Conservation (phyloP, 1,284 basidiomycete genomes). For the Ustilago lituana region DNA sequence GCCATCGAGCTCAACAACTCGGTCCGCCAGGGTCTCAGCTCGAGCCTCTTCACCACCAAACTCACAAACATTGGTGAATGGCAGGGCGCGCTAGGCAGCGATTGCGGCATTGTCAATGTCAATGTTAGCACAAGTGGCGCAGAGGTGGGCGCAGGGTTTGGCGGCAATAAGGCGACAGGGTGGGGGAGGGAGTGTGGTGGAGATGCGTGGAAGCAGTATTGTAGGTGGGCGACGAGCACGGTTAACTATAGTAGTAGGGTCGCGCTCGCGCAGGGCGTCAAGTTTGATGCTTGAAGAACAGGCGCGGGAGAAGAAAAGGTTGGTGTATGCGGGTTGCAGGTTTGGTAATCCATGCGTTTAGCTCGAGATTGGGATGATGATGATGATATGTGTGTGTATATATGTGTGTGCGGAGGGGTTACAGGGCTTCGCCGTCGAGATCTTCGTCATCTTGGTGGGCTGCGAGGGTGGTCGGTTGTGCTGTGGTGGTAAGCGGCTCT, state of each 20-base stretch:
- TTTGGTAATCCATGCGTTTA: no score
- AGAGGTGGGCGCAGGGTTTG: constrained; percentile 90
- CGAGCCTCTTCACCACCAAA: constrained; percentile 81
- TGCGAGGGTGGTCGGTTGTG: no score
- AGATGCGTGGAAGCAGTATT: constrained; percentile 89
- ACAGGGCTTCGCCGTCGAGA: constrained; percentile 35
- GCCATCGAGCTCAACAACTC: constrained; percentile 92
- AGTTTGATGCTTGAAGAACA: constrained; percentile 73
- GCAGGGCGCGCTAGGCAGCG: constrained; percentile 50
- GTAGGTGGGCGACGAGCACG: constrained; percentile 78
- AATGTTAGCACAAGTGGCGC: constrained; percentile 88
- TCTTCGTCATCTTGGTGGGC: constrained; percentile 19
- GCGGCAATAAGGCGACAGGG: constrained; percentile 83
- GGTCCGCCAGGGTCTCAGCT: constrained; percentile 88
- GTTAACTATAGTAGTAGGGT: constrained; percentile 90
- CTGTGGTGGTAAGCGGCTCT: no score
- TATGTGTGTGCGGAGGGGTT: neutral
- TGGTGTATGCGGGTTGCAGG: no score
- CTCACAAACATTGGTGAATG: constrained; percentile 52
- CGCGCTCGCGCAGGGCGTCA: constrained; percentile 89
- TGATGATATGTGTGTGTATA: neutral
- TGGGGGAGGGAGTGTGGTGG: constrained; percentile 97
- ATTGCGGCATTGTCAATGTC: constrained; percentile 60
- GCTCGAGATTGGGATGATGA: no score
- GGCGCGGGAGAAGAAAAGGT: neutral